These are phyloP conservation scores for Coemansia sp. DNA, from an alignment of 192 early-diverging fungal species.

Conservation along the genomic window DNA sequence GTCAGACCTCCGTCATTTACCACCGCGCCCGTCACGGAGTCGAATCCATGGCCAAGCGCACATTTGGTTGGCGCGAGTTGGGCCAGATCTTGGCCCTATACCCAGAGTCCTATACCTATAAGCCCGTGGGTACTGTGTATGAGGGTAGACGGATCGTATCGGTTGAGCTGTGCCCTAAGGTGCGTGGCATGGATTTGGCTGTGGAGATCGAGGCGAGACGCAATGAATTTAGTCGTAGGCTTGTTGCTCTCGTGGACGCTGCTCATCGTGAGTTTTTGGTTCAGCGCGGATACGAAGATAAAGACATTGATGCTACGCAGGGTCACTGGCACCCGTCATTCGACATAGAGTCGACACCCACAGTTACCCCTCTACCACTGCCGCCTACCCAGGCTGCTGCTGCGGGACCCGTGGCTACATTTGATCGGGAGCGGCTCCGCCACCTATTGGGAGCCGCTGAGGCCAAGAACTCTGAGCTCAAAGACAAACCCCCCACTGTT, in stretches of 20 bases:
- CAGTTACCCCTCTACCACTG: constrained; percentile 26
- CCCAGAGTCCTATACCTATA: constrained; percentile 55
- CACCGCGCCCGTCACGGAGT: constrained; percentile 60
- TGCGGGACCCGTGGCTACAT: constrained; percentile 21
- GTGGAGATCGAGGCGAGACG: constrained; percentile 39
- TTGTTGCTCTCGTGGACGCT: constrained; percentile 14
- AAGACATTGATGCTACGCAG: background rate
- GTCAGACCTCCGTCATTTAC: constrained; percentile 39
- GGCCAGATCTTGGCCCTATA: constrained; percentile 60
- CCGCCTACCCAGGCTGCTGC: constrained; percentile 16
- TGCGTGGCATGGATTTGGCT: constrained; percentile 21
- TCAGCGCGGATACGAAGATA: constrained; percentile 15
- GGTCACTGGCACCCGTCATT: constrained; percentile 38
- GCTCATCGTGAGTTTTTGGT: constrained; percentile 34
- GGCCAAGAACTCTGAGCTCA: background rate
- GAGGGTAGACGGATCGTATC: constrained; percentile 45
- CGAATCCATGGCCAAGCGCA: constrained; percentile 56
- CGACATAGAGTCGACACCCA: constrained; percentile 34
- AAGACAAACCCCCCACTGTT: background rate
- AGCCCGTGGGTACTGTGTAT: constrained; percentile 20
- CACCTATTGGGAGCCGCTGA: constrained; percentile 27
- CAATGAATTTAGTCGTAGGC: constrained; percentile 23
- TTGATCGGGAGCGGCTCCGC: constrained; percentile 39
- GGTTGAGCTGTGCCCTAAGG: constrained; percentile 33
- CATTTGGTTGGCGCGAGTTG: constrained; percentile 58